Evolutionary conservation across 2,329 filamentous ascomycete genomes (phyloP), one percentile per base, ranked within the genome.

Genomic region (Mariannaea sp.): DNA sequence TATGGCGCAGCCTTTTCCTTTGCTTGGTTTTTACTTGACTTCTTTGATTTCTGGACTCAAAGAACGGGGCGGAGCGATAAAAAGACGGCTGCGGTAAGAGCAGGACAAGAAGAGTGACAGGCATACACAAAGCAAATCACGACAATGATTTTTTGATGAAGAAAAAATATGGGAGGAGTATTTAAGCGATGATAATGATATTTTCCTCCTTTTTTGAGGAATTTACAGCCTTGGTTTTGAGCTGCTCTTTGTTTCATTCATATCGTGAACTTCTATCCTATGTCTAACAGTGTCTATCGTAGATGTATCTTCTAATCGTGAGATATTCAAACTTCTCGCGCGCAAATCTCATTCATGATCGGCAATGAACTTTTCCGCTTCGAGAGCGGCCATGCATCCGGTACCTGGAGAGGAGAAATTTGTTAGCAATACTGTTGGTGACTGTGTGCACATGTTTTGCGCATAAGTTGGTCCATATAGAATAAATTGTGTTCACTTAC

Each of bases 321-420:
- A 49, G 43, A 45, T 55, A 54, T 52, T 44, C 61, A 40, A 42
- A 30, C 36, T 49, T 48, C 46, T 55, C 45, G 46, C 32, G 56
- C 61, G 13, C 44, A 55, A 16, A 33, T 59, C 46, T 42, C 57
- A 80, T 66, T 93, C 90, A 42, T 81, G 75, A 68, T 97, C 93
- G 5, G 89, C 80, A 49, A 99, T 79, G 79, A 83, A 97, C 74
- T 96, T 96, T 77, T 99, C 94, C 8, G 93, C 93, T 70, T 99
- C 94, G 49, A 99, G 83, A 9, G 93, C 94, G 47, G 94, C 94
- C 78, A 97, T 88, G 75, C 94, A 99, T 59, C 94, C 94, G 56
- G 92, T 92, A 56, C 92, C 90, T 92, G 16, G 29, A n/a, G 13
- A 60, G 48, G 13, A 22, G 36, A 12, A 29, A 20, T 14, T 47